A percentile compares a stretch with the other conserved stretches of the same genome.
These are phyloP conservation scores for Umbelopsis ramanniana DNA, from an alignment of 192 early-diverging fungal species.

Conservation along the genomic window DNA sequence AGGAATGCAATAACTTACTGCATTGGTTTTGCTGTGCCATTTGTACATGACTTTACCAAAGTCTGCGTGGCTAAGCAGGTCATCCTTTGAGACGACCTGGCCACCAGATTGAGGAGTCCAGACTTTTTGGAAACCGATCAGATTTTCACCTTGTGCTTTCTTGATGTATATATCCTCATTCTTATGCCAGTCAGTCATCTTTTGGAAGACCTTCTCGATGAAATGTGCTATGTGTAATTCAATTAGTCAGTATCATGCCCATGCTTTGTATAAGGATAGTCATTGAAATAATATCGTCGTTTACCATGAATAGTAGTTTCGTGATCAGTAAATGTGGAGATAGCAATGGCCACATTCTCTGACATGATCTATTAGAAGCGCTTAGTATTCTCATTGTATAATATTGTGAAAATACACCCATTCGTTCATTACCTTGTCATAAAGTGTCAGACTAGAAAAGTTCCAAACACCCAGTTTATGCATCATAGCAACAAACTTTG, in stretches of 20 bases:
- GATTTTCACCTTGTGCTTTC: conserved; percentile 56
- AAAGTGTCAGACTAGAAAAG: conserved; percentile 72
- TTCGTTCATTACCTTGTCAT: conserved; percentile 59
- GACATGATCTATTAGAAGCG: conserved; percentile 22
- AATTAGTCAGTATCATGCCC: neutral
- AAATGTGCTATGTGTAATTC: conserved; percentile 48
- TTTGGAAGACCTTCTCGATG: conserved; percentile 56
- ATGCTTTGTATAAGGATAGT: neutral
- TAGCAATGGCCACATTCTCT: conserved; percentile 50
- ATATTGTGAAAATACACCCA: neutral
- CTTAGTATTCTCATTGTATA: neutral
- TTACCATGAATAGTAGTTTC: conserved; percentile 74
- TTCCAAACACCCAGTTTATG: conserved; percentile 71
- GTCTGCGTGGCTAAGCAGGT: conserved; percentile 59
- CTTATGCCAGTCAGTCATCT: conserved; percentile 62
- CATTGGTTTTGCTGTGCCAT: conserved; percentile 69
- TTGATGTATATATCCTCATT: conserved; percentile 52
- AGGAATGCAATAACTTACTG: conserved; percentile 19
- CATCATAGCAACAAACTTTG: conserved; percentile 73
- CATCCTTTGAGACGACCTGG: conserved; percentile 37
- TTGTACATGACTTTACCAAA: conserved; percentile 70
- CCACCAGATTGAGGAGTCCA: conserved; percentile 50
- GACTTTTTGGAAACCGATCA: conserved; percentile 74
- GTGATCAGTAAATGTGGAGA: conserved; percentile 68
- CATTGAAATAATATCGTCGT: neutral